Conservation (phyloP, 495 filamentous ascomycete species). For the Chaetomium cochliodes region DNA sequence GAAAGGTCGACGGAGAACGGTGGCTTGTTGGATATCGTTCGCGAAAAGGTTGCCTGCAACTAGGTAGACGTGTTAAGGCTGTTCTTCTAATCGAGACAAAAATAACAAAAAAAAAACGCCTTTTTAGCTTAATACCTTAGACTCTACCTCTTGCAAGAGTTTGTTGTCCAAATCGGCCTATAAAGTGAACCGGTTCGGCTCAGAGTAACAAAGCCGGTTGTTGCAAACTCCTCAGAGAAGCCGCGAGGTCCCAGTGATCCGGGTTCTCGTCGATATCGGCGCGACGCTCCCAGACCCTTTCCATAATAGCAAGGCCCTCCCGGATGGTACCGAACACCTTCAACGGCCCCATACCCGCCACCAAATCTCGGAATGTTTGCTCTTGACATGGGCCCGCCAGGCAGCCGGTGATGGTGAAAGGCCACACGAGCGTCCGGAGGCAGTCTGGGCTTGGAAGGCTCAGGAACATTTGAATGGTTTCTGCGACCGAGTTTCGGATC, state of each 20-base stretch:
- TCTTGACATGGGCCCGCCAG: slow-evolving; percentile 47
- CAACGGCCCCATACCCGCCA: slow-evolving; percentile 39
- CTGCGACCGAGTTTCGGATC: slow-evolving; percentile 39
- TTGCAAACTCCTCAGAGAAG: slow-evolving; percentile 41
- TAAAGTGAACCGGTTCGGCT: neutral
- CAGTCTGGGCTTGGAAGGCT: slow-evolving; percentile 29
- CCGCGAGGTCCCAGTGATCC: slow-evolving; percentile 41
- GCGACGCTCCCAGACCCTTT: slow-evolving; percentile 48
- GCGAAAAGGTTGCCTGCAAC: neutral
- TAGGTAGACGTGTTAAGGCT: neutral
- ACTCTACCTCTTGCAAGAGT: too few relatives aligned
- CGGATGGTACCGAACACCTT: slow-evolving; percentile 47
- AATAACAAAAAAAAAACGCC: too few relatives aligned
- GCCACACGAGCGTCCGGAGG: slow-evolving; percentile 50
- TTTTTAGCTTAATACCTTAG: too few relatives aligned
- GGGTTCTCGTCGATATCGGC: slow-evolving; percentile 33
- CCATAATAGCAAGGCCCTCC: slow-evolving; percentile 53
- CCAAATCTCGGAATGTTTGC: slow-evolving; percentile 42
- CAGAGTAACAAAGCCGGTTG: slow-evolving; percentile 43
- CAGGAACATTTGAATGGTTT: slow-evolving; percentile 37
- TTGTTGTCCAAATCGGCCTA: too few relatives aligned
- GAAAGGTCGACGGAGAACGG: neutral
- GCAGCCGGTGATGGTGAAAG: slow-evolving; percentile 54
- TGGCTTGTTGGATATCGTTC: neutral
- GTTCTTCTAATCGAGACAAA: too few relatives aligned